A percentile compares a stretch with the other conserved stretches of the same genome.
phyloP scores from a whole-genome alignment of 179 eudicot genomes.

The Spinacia oleracea region DNA sequence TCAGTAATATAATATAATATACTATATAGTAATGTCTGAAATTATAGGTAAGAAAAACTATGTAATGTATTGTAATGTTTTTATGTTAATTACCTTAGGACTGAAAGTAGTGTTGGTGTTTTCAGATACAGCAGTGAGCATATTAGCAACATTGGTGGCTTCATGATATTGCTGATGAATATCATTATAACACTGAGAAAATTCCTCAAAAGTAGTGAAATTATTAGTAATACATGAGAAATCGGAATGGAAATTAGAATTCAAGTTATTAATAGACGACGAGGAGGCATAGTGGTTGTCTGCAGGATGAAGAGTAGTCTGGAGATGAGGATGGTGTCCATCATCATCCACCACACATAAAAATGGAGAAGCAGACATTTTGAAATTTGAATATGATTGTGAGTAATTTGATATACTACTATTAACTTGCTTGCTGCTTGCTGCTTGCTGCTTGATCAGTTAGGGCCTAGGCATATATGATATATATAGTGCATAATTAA shows the following conservation, averaged over 20 bases:
- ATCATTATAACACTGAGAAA: not conserved
- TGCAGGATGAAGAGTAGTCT: not conserved
- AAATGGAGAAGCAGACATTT: conserved; percentile 4
- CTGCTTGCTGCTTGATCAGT: not conserved
- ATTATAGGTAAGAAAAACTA: no score
- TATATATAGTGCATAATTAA: not conserved
- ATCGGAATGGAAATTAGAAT: not conserved
- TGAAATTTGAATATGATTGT: no score
- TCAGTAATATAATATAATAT: no score
- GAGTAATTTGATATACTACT: no score
- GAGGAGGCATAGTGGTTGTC: not conserved
- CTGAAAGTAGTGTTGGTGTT: not conserved
- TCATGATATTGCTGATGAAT: not conserved
- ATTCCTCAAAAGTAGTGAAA: not conserved
- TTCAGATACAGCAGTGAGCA: not conserved
- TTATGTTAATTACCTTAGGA: not conserved
- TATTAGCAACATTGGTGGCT: not conserved
- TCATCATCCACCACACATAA: not conserved
- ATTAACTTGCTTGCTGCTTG: no score
- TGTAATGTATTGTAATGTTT: not conserved
- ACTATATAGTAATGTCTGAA: no score
- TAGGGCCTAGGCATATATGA: not conserved
- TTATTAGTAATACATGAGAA: not conserved
- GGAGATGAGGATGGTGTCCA: not conserved
- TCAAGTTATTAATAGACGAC: not conserved